Conservation (phyloP, 2,329 filamentous ascomycete genomes). For the Harringtonia lauricola region DNA sequence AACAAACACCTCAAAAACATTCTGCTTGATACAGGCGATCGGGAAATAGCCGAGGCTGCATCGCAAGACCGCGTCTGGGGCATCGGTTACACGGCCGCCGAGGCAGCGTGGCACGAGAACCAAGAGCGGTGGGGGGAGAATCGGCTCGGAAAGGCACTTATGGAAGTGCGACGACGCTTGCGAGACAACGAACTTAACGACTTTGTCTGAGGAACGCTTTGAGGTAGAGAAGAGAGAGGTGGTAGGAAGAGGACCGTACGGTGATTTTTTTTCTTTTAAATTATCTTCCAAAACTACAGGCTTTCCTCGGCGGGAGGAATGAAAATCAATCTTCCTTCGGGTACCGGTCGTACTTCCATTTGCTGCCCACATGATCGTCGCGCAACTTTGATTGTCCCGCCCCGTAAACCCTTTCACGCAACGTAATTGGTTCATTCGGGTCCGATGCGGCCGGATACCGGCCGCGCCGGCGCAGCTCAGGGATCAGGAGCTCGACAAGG, state of each 20-base stretch:
- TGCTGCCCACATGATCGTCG: constrained; percentile 5
- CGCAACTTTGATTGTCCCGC: constrained; percentile 1
- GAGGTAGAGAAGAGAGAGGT: no score
- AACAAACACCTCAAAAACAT: constrained; percentile 9
- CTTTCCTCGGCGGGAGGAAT: no score
- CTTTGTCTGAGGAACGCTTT: no score
- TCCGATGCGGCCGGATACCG: neutral
- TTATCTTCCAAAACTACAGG: no score
- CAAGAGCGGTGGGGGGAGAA: constrained; percentile 50
- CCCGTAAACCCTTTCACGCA: constrained; percentile 5
- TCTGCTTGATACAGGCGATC: constrained; percentile 46
- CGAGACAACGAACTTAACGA: no score
- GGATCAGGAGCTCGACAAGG: constrained; percentile 8
- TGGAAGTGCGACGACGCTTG: no score
- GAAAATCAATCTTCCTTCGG: no score
- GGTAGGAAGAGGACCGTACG: no score
- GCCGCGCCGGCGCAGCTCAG: constrained; percentile 7
- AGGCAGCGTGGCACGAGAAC: constrained; percentile 32
- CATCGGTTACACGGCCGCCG: constrained; percentile 43
- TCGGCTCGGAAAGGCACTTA: constrained; percentile 50
- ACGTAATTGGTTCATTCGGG: neutral
- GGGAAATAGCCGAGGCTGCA: constrained; percentile 50
- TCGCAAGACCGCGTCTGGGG: constrained; percentile 56
- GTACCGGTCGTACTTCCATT: constrained; percentile 5
- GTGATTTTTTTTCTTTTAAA: no score